Percentiles rank a stretch among this genome's conserved stretches.
phyloP scores from a whole-genome alignment of 2,329 filamentous ascomycete species.

The Nigrospora oryzae region DNA sequence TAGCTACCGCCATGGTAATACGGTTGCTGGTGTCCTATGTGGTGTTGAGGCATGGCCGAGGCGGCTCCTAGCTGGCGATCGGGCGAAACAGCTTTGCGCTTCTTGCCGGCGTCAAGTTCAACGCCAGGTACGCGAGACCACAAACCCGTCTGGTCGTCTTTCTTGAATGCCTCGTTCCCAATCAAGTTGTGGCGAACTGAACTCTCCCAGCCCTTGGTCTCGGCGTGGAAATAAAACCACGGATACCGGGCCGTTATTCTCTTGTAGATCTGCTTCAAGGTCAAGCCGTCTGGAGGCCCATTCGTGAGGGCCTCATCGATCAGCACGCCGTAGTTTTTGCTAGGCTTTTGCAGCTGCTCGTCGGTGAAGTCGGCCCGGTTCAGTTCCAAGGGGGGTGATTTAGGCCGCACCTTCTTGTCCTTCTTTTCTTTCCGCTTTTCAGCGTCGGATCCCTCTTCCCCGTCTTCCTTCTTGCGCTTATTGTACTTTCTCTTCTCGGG shows the following conservation, averaged over 20 bases:
- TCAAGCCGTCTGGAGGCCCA: slow-evolving; percentile 43
- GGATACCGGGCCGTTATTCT: slow-evolving; percentile 49
- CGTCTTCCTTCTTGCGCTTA: slow-evolving; percentile 51
- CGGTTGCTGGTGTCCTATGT: slow-evolving; percentile 14
- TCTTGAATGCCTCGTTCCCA: slow-evolving; percentile 52
- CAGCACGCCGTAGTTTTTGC: slow-evolving; percentile 53
- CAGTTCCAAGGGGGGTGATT: slow-evolving; percentile 51
- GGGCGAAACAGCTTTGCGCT: slow-evolving; percentile 46
- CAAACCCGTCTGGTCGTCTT: slow-evolving; percentile 45
- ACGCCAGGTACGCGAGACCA: slow-evolving; percentile 51
- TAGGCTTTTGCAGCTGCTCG: slow-evolving; percentile 51
- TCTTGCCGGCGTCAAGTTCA: slow-evolving; percentile 52
- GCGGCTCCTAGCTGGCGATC: slow-evolving; percentile 27
- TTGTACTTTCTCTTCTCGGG: slow-evolving; percentile 61
- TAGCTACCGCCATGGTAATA: slow-evolving; percentile 22
- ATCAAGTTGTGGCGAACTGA: slow-evolving; percentile 57
- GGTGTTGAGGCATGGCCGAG: slow-evolving; percentile 14
- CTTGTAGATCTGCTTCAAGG: slow-evolving; percentile 56
- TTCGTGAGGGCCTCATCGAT: slow-evolving; percentile 52
- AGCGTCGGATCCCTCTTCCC: slow-evolving; percentile 46
- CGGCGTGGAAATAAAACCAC: slow-evolving; percentile 51
- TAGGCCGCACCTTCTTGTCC: slow-evolving; percentile 49
- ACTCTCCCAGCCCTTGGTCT: slow-evolving; percentile 59
- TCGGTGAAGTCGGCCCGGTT: slow-evolving; percentile 46
- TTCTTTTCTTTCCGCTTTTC: slow-evolving; percentile 51